Percentiles rank a stretch among this genome's conserved stretches.
Evolutionary conservation across 148 eudicot species (phyloP).

Genomic region (Bassia scoparia): DNA sequence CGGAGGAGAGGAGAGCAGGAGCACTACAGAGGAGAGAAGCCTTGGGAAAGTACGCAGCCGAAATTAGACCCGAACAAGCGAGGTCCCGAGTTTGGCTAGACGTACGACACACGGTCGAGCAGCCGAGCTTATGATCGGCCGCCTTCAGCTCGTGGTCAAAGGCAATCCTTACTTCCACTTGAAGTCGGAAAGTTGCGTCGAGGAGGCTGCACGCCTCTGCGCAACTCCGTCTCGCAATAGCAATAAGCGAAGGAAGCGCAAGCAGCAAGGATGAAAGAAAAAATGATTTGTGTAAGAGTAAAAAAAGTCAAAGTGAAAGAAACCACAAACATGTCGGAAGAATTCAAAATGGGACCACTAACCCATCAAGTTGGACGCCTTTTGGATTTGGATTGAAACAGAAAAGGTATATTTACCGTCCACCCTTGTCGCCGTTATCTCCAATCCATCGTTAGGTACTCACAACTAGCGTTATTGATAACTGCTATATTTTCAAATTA

Average conservation of each 20-base stretch:
- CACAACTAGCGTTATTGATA: constrained; percentile 36
- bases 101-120: constrained; percentile 53
- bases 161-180: constrained; percentile 56
- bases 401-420: constrained; percentile 31
- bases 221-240: not conserved
- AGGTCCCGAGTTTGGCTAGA: constrained; percentile 58
- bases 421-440: constrained; percentile 52
- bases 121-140: constrained; percentile 53
- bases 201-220: not conserved
- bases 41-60: constrained; percentile 66
- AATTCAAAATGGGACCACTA: constrained; percentile 22
- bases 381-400: constrained; percentile 42
- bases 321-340: constrained; percentile 12
- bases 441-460: constrained; percentile 34
- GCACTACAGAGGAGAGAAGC: constrained; percentile 59
- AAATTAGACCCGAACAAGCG: constrained; percentile 51
- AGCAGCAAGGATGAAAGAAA: not conserved
- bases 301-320: constrained; percentile 30
- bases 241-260: constrained; percentile 17
- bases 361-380: constrained; percentile 59
- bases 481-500: not conserved
- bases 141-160: constrained; percentile 57
- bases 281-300: not conserved
- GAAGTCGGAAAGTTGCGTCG: constrained; percentile 38
- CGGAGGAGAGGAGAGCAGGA: constrained; percentile 14